Percentiles rank a stretch among this genome's conserved stretches.
phyloP scores from a whole-genome alignment of 1,284 basidiomycete species.

The Cerioporus squamosus region DNA sequence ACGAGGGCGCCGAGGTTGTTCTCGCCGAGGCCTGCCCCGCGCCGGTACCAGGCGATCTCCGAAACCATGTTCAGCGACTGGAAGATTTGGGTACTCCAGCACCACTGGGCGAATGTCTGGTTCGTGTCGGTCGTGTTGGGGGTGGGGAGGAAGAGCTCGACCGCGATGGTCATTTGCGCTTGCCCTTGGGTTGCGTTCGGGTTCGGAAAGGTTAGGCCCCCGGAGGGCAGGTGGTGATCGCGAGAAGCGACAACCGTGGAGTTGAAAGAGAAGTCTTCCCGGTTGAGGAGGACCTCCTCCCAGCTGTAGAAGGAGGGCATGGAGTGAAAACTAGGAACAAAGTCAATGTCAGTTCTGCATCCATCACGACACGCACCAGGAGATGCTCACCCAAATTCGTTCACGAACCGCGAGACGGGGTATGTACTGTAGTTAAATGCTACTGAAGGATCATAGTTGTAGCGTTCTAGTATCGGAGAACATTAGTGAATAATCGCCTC shows the following conservation, averaged over 20 bases:
- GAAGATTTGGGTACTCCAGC: conserved; percentile 64
- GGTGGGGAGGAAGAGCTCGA: conserved; percentile 57
- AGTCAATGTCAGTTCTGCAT: background rate
- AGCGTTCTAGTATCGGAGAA: conserved; percentile 42
- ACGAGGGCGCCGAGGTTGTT: conserved; percentile 65
- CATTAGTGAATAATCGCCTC: background rate
- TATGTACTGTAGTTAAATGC: conserved; percentile 63
- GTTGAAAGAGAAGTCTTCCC: conserved; percentile 61
- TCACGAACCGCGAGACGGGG: conserved; percentile 60
- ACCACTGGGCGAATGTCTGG: conserved; percentile 66
- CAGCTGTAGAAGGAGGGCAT: conserved; percentile 69
- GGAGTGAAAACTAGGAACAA: conserved; percentile 61
- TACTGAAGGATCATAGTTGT: conserved; percentile 58
- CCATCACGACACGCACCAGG: no score
- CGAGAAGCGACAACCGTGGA: conserved; percentile 61
- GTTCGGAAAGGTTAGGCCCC: conserved; percentile 59
- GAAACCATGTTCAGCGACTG: conserved; percentile 61
- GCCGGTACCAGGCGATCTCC: conserved; percentile 64
- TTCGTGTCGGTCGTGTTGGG: conserved; percentile 53
- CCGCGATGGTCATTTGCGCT: conserved; percentile 54
- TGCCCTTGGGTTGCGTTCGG: conserved; percentile 61
- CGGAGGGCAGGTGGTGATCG: conserved; percentile 64
- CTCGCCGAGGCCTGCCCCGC: conserved; percentile 57
- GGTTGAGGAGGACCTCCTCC: conserved; percentile 57
- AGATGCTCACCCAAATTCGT: conserved; percentile 58